phyloP scores from a whole-genome alignment of 495 filamentous ascomycete genomes.

The Hyaloscypha variabilis region DNA sequence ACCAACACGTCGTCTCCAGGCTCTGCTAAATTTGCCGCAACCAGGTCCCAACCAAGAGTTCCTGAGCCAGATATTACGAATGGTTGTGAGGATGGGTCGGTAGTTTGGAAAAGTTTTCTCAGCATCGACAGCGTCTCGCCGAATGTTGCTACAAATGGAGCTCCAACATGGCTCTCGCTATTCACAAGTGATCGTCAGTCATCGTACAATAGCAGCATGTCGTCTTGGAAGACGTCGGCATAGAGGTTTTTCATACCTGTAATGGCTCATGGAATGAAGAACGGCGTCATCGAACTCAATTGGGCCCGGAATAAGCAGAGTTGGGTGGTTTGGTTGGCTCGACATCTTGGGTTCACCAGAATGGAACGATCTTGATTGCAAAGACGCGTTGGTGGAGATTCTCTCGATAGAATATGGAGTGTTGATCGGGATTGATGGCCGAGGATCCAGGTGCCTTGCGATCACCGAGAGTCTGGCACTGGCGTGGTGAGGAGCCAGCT shows the following conservation, averaged over 20 bases:
- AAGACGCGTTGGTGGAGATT: conserved; percentile 35
- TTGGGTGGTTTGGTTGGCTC: conserved; percentile 74
- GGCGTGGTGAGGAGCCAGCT: conserved; percentile 63
- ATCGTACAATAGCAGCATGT: not conserved
- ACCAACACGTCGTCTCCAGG: conserved; percentile 88
- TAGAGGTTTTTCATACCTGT: conserved; percentile 64
- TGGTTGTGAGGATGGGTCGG: conserved; percentile 79
- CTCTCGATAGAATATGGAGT: conserved; percentile 62
- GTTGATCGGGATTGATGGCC: conserved; percentile 63
- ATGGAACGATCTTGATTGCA: conserved; percentile 28
- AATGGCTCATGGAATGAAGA: conserved; percentile 92
- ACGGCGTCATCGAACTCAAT: conserved; percentile 99
- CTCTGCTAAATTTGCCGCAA: conserved; percentile 88
- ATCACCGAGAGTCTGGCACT: conserved; percentile 80
- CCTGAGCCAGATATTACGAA: conserved; percentile 94
- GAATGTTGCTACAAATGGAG: conserved; percentile 86
- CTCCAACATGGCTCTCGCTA: conserved; percentile 90
- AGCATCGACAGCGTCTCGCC: conserved; percentile 86
- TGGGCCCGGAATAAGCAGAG: conserved; percentile 86
- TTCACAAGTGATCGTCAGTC: conserved; percentile 3
- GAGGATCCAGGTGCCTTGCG: conserved; percentile 74
- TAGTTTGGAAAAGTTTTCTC: conserved; percentile 90
- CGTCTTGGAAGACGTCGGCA: not conserved
- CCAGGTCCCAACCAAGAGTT: conserved; percentile 94
- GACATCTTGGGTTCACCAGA: conserved; percentile 63